phyloP scores from a whole-genome alignment of 495 filamentous ascomycete genomes.

The Aspergillus bridgeri region DNA sequence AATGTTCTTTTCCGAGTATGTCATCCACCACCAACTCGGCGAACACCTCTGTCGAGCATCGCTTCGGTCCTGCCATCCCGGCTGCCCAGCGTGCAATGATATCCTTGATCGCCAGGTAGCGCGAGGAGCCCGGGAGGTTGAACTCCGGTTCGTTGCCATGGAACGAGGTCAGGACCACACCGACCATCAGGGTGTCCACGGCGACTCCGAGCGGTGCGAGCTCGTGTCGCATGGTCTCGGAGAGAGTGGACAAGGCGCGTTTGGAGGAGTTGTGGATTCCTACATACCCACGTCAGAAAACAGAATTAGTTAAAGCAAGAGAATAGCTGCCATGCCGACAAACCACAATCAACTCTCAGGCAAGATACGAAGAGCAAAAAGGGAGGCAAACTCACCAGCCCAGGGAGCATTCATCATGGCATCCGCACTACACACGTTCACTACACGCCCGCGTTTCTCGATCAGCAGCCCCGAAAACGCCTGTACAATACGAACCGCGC shows the following conservation, averaged over 20 bases:
- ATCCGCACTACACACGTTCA: conserved; percentile 47
- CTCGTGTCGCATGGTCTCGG: conserved; percentile 39
- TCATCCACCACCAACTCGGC: conserved; percentile 13
- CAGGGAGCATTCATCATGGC: conserved; percentile 36
- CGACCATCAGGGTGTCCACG: conserved; percentile 27
- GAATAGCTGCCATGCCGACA: neutral
- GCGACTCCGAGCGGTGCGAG: conserved; percentile 36
- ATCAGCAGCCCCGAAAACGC: conserved; percentile 53
- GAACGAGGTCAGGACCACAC: conserved; percentile 18
- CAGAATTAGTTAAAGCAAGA: neutral
- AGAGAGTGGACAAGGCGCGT: conserved; percentile 23
- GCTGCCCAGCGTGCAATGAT: conserved; percentile 9
- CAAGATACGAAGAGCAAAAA: conserved; percentile 19
- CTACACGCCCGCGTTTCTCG: conserved; percentile 42
- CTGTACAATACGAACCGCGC: conserved; percentile 15
- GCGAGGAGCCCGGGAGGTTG: conserved; percentile 14
- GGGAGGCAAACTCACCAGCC: conserved; percentile 10
- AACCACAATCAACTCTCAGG: conserved; percentile 34
- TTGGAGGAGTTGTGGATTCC: conserved; percentile 38
- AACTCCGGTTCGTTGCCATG: conserved; percentile 13
- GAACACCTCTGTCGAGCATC: conserved; percentile 11
- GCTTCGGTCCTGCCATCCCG: conserved; percentile 12
- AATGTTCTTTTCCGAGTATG: conserved; percentile 6
- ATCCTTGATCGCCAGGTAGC: conserved; percentile 17
- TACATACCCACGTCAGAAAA: conserved; percentile 35